Evolutionary conservation across 495 filamentous ascomycete species (phyloP), one percentile per base, ranked within the genome.

Genomic region (Penicillium bovifimosum): DNA sequence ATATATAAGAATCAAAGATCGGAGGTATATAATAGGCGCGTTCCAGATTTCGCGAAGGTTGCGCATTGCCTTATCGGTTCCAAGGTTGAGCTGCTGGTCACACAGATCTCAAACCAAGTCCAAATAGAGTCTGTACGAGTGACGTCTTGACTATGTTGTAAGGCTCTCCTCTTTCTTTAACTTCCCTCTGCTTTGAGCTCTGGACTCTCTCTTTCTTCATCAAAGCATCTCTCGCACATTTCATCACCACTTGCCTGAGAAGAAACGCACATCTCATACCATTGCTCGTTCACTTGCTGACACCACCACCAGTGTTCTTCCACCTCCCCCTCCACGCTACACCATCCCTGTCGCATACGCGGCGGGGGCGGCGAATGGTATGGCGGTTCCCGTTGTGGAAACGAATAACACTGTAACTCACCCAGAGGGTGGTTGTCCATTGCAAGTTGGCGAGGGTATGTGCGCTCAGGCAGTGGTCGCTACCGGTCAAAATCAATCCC

Each of bases 361-460:
- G 72, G 79, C 78, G 52, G 77, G 82, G 61, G 76, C 80, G 56
- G 76, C 78, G 50, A 80, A 80, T 62, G 80, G 82, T 57, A 80
- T 82, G 72, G 72, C 76, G 46, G 74, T 79, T 33, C 86, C 86
- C 9, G 81, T 92, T 56, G 83, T 93, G 58, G 93, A 98, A 75
- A 96, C 91, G 44, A 95, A 90, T 69, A 97, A 97, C 59, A 83
- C 83, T 24, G 76, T 98, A 50, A 77, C 77, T 33, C 86, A 89
- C 66, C 90, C 91, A 14, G 80, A 83, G 42, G 86, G 86, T 28
- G 73, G 73, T 17, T 76, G 74, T 56, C 84, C 89, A 34, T 80
- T 98, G 49, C 83, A 95, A 44, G 91, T 90, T 31, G 93, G 93
- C 69, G 93, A 98, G 85, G 93, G 91, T 90, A 55, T 29, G 57